A percentile compares a stretch with the other conserved stretches of the same genome.
These are phyloP conservation scores for Davidsoniella australis DNA, from an alignment of 2,329 filamentous ascomycete genomes.

Conservation along the genomic window DNA sequence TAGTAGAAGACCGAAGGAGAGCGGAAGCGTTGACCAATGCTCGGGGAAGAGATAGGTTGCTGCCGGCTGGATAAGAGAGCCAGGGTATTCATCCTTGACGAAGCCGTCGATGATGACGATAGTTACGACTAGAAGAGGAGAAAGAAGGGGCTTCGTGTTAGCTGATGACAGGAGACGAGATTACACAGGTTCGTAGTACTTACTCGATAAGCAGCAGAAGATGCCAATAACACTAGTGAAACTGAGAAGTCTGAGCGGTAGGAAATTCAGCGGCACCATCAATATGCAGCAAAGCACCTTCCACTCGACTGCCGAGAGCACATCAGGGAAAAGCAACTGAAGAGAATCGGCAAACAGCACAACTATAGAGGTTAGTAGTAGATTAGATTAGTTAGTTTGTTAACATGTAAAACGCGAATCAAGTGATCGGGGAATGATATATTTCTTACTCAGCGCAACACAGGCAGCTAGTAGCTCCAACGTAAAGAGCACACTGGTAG, in stretches of 20 bases:
- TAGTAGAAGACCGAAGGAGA: slow-evolving; percentile 83
- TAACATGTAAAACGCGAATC: neutral
- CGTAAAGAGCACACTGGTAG: slow-evolving; percentile 73
- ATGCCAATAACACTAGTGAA: slow-evolving; percentile 92
- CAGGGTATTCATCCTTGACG: slow-evolving; percentile 60
- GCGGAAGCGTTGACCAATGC: slow-evolving; percentile 73
- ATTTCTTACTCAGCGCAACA: slow-evolving; percentile 46
- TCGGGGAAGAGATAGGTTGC: slow-evolving; percentile 65
- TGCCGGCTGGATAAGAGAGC: slow-evolving; percentile 68
- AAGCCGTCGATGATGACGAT: slow-evolving; percentile 78
- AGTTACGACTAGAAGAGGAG: slow-evolving; percentile 44
- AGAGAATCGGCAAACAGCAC: slow-evolving; percentile 90
- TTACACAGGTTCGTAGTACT: slow-evolving; percentile 23
- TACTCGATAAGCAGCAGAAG: slow-evolving; percentile 71
- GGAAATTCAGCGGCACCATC: slow-evolving; percentile 66
- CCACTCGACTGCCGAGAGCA: slow-evolving; percentile 53
- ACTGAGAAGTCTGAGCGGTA: slow-evolving; percentile 68
- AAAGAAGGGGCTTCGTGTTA: neutral
- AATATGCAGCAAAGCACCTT: slow-evolving; percentile 69
- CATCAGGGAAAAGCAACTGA: slow-evolving; percentile 55
- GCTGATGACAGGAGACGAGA: neutral
- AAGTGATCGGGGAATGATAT: neutral
- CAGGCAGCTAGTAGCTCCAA: slow-evolving; percentile 76
- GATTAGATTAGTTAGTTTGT: neutral
- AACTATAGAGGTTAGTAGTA: slow-evolving; percentile 25